Conservation (phyloP, 345 rosid genomes). For the Populus pruinosa region DNA sequence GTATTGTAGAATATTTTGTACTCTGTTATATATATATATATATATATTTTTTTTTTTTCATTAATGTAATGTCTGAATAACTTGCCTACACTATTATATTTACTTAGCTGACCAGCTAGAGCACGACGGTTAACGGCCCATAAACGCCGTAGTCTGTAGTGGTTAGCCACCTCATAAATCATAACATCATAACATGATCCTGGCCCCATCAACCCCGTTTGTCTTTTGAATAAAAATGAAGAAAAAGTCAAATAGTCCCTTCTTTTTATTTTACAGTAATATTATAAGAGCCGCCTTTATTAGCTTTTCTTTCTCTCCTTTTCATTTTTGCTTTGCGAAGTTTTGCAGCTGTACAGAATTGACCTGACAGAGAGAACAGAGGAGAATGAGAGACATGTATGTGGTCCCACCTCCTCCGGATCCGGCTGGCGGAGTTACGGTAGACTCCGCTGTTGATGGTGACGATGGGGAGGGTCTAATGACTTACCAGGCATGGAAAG, state of each 20-base stretch:
- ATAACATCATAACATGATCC: not conserved
- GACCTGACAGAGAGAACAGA: too few species aligned
- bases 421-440: slow-evolving; percentile 12
- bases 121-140: not conserved
- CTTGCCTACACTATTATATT: too few species aligned
- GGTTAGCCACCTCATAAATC: not conserved
- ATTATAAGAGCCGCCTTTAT: slow-evolving; percentile 15
- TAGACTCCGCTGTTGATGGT: slow-evolving; percentile 15
- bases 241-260: slow-evolving; percentile 12
- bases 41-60: too few species aligned
- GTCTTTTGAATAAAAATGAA: not conserved
- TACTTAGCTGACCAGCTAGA: not conserved
- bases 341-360: not conserved
- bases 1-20: not conserved
- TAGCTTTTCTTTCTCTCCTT: not conserved
- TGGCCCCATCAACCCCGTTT: not conserved
- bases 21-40: too few species aligned
- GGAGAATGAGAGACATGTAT: slow-evolving; percentile 16
- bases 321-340: not conserved
- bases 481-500: slow-evolving; percentile 92
- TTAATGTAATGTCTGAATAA: too few species aligned
- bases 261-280: not conserved
- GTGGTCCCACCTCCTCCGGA: slow-evolving; percentile 22
- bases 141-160: not conserved
- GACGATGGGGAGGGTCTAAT: slow-evolving; percentile 37